Percentiles rank a stretch among this genome's conserved stretches.
These are phyloP conservation scores for Penicillium goetzii DNA, from an alignment of 495 filamentous ascomycete genomes.

Conservation along the genomic window DNA sequence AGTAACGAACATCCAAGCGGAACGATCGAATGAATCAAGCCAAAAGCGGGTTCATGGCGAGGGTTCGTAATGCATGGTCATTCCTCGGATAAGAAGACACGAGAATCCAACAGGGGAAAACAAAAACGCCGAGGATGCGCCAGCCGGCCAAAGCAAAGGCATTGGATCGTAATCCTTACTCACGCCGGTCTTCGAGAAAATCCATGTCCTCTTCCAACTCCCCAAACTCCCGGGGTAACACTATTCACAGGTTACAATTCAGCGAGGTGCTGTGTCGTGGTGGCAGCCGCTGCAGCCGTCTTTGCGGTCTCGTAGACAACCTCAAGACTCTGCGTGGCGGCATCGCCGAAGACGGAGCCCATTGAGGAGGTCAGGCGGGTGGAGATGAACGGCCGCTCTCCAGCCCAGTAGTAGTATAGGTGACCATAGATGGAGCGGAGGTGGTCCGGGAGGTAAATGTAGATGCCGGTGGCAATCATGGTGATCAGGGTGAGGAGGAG, in stretches of 20 bases:
- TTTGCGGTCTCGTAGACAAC: conserved; percentile 51
- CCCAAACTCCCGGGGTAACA: background rate
- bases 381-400: conserved; percentile 60
- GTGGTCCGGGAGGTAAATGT: conserved; percentile 92
- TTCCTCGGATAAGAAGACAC: background rate
- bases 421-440: conserved; percentile 74
- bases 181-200: conserved; percentile 1
- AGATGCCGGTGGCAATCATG: conserved; percentile 81
- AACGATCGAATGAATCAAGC: background rate
- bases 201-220: conserved; percentile 3
- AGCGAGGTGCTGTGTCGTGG: conserved; percentile 38
- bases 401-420: conserved; percentile 92
- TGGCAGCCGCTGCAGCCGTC: conserved; percentile 42
- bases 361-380: conserved; percentile 37
- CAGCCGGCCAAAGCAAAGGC: background rate
- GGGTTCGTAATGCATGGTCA: background rate
- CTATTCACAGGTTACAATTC: conserved; percentile 37
- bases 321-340: conserved; percentile 39
- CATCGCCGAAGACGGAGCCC: conserved; percentile 45
- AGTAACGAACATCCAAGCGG: background rate
- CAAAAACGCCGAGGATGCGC: conserved; percentile 23
- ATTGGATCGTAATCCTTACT: background rate
- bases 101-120: conserved; percentile 5
- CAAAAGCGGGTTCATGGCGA: background rate
- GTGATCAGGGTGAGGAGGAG: conserved; percentile 84